Percentiles rank a stretch among this genome's conserved stretches.
Conservation (phyloP, 2,329 filamentous ascomycete genomes). For the Talaromyces islandicus region DNA sequence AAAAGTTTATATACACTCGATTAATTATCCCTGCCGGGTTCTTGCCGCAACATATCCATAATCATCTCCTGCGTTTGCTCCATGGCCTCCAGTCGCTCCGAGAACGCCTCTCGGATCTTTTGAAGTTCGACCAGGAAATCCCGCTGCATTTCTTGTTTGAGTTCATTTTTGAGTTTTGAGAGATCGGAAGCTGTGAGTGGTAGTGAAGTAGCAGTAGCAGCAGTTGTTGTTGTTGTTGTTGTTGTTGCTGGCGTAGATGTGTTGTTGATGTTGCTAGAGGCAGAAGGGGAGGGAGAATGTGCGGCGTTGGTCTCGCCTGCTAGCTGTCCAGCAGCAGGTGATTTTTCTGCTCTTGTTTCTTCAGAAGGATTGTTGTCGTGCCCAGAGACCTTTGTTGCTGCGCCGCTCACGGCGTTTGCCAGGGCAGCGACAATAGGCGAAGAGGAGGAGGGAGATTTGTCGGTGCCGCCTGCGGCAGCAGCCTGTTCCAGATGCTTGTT, state of each 20-base stretch:
- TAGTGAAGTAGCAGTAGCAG: background rate
- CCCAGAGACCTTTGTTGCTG: background rate
- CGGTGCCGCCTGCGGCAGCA: conserved; percentile 10
- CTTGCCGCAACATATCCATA: conserved; percentile 34
- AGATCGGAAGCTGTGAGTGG: conserved; percentile 11
- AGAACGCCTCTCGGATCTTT: conserved; percentile 24
- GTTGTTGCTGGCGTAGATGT: no score
- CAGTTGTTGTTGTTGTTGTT: background rate
- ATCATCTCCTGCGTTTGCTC: conserved; percentile 38
- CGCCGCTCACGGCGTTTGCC: conserved; percentile 5
- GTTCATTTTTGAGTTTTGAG: conserved; percentile 22
- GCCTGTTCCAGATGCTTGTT: conserved; percentile 30
- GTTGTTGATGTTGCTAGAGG: background rate
- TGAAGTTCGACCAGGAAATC: conserved; percentile 29
- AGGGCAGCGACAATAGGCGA: conserved; percentile 21
- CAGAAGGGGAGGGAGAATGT: background rate
- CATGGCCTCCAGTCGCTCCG: conserved; percentile 32
- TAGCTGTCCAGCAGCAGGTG: background rate
- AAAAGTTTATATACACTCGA: background rate
- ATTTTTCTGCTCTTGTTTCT: background rate
- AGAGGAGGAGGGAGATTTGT: conserved; percentile 9
- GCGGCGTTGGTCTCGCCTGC: background rate
- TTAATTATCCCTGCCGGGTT: conserved; percentile 13
- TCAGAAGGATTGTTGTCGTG: background rate
- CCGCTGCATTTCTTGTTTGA: conserved; percentile 23